These are phyloP conservation scores for Boletus barrowsii DNA, from an alignment of 768 basidiomycete species.

Conservation along the genomic window DNA sequence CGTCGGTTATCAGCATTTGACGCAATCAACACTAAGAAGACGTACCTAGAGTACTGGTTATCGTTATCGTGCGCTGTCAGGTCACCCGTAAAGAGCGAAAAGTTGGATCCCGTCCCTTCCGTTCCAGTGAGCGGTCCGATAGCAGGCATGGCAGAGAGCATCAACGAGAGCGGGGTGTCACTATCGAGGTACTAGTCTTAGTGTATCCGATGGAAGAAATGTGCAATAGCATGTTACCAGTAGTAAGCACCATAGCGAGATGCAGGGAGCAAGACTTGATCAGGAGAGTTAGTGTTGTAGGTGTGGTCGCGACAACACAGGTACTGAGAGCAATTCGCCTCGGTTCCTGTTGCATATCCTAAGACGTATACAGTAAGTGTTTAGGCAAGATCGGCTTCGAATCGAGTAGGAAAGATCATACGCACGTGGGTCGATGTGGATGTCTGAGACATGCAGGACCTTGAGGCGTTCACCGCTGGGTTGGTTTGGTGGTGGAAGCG, in stretches of 20 bases:
- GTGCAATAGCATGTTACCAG: neutral
- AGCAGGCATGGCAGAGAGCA: slow-evolving; percentile 53
- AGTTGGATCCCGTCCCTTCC: slow-evolving; percentile 54
- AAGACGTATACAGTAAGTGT: neutral
- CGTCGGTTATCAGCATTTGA: neutral
- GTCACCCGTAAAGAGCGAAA: slow-evolving; percentile 68
- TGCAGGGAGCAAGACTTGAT: slow-evolving; percentile 48
- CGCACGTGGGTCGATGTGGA: slow-evolving; percentile 37
- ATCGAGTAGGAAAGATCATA: no score
- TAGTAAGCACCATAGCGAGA: slow-evolving; percentile 53
- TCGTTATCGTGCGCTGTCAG: slow-evolving; percentile 68
- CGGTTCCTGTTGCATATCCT: slow-evolving; percentile 62
- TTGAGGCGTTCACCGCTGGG: slow-evolving; percentile 45
- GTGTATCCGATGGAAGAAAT: neutral
- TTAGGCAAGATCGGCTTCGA: neutral
- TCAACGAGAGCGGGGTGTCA: slow-evolving; percentile 59
- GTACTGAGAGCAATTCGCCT: slow-evolving; percentile 62
- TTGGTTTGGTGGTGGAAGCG: slow-evolving; percentile 37
- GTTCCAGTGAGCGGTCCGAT: slow-evolving; percentile 64
- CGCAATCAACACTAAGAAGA: neutral
- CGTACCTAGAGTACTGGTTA: slow-evolving; percentile 55
- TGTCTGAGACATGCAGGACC: slow-evolving; percentile 47
- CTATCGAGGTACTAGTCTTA: slow-evolving; percentile 24
- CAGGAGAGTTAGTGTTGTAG: slow-evolving; percentile 44
- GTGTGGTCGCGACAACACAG: slow-evolving; percentile 58